Percentiles rank a stretch among this genome's conserved stretches.
Conservation (phyloP, 192 early-diverging fungal genomes). For the Pilaira anomala region DNA sequence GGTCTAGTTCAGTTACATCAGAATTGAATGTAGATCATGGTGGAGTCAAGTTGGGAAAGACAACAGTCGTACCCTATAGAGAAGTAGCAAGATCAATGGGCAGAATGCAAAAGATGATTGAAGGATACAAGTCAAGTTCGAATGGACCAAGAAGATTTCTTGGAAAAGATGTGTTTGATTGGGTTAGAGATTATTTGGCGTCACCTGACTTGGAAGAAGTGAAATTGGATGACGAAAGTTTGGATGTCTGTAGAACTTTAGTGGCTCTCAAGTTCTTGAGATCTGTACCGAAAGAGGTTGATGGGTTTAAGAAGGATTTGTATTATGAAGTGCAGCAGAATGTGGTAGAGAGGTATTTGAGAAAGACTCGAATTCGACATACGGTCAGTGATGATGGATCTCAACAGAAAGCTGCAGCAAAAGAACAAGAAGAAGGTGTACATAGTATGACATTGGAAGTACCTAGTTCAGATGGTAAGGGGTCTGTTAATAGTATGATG, state of each 20-base stretch:
- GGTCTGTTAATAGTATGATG: not conserved
- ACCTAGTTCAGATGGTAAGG: not conserved
- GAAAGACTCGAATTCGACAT: slow-evolving; percentile 2
- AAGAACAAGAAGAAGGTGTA: not conserved
- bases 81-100: slow-evolving; percentile 3
- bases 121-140: not conserved
- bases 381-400: not conserved
- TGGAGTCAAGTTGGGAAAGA: not conserved
- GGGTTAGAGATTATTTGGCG: not conserved
- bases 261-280: slow-evolving; percentile 2
- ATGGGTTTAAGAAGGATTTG: not conserved
- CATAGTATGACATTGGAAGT: not conserved
- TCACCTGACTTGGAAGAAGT: not conserved
- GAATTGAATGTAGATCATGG: not conserved
- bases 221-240: not conserved
- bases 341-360: slow-evolving; percentile 11
- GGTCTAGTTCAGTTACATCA: slow-evolving; percentile 9
- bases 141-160: not conserved
- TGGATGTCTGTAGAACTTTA: not conserved
- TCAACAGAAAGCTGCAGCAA: not conserved
- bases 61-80: slow-evolving; percentile 1
- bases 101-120: slow-evolving; percentile 12
- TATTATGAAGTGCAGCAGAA: slow-evolving; percentile 1
- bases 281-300: not conserved
- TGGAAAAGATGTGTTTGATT: not conserved